Percentiles rank a stretch among this genome's conserved stretches.
Conservation (phyloP, 2,329 filamentous ascomycete species). For the Alternaria longipes region DNA sequence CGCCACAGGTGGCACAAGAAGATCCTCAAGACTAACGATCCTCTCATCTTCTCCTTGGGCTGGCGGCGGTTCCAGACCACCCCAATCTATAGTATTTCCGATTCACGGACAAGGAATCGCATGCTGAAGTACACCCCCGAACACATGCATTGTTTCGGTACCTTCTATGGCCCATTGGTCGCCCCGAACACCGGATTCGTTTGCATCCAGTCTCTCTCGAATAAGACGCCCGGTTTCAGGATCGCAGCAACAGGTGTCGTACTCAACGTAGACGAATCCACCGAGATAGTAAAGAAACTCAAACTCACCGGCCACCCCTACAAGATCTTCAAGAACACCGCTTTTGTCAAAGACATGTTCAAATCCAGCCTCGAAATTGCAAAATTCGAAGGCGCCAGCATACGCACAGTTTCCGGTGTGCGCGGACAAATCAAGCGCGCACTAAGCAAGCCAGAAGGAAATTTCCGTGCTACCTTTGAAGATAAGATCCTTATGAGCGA, state of each 20-base stretch:
- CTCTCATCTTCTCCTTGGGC: conserved; percentile 93
- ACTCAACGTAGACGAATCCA: conserved; percentile 90
- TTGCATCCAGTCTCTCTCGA: conserved; percentile 88
- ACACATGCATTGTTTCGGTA: conserved; percentile 98
- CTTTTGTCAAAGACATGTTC: conserved; percentile 99
- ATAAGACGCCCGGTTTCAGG: conserved; percentile 86
- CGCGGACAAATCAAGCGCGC: conserved; percentile 97
- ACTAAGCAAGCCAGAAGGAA: conserved; percentile 89
- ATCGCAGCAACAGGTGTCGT: conserved; percentile 95
- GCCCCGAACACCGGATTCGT: conserved; percentile 96
- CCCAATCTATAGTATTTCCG: conserved; percentile 93
- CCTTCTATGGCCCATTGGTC: conserved; percentile 93
- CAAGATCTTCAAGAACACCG: conserved; percentile 99
- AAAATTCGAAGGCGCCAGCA: conserved; percentile 95
- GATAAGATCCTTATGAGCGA: conserved; percentile 98
- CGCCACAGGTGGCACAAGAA: conserved; percentile 99
- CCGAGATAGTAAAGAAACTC: conserved; percentile 99
- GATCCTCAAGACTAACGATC: conserved; percentile 97
- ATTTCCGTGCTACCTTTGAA: conserved; percentile 97
- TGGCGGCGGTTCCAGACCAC: conserved; percentile 95
- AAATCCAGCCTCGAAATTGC: conserved; percentile 90
- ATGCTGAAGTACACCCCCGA: conserved; percentile 99
- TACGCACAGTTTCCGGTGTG: conserved; percentile 95
- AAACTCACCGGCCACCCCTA: conserved; percentile 93
- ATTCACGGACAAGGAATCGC: conserved; percentile 90